Evolutionary conservation across 2,329 filamentous ascomycete genomes (phyloP).

Genomic region (Sporothrix phasma): DNA sequence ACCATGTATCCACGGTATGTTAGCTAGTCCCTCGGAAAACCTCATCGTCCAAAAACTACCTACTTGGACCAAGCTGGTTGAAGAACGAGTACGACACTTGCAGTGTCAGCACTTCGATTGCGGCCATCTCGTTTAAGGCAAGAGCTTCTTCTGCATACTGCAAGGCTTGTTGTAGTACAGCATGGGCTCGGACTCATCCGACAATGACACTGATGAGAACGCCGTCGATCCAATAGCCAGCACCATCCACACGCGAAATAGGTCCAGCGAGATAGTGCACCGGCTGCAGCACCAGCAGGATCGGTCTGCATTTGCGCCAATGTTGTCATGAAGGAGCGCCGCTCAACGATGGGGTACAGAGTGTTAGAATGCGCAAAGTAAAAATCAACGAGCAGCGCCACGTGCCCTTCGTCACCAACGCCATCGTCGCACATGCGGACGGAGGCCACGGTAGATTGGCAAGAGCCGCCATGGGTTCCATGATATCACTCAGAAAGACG

Average conservation of each 20-base stretch:
- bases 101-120: slow-evolving; percentile 34
- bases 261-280: slow-evolving; percentile 25
- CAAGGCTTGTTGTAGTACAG: slow-evolving; percentile 35
- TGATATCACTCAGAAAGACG: slow-evolving; percentile 22
- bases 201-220: slow-evolving; percentile 32
- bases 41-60: background rate
- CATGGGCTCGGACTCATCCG: slow-evolving; percentile 34
- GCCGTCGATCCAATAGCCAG: slow-evolving; percentile 38
- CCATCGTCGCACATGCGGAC: background rate
- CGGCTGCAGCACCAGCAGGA: slow-evolving; percentile 21
- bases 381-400: slow-evolving; percentile 29
- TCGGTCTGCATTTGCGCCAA: slow-evolving; percentile 26
- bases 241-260: slow-evolving; percentile 40
- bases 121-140: slow-evolving; percentile 32
- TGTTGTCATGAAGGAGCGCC: slow-evolving; percentile 27
- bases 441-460: slow-evolving; percentile 16
- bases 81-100: slow-evolving; percentile 41
- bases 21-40: background rate
- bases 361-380: slow-evolving; percentile 40
- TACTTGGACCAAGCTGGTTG: slow-evolving; percentile 37
- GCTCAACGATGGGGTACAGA: slow-evolving; percentile 34
- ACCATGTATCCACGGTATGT: slow-evolving; percentile 24
- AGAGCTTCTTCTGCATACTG: slow-evolving; percentile 32
- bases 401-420: slow-evolving; percentile 21
- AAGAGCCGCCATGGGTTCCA: slow-evolving; percentile 8